A percentile compares a stretch with the other conserved stretches of the same genome.
These are phyloP conservation scores for Boletus subparvulus DNA, from an alignment of 768 basidiomycete genomes.

Conservation along the genomic window DNA sequence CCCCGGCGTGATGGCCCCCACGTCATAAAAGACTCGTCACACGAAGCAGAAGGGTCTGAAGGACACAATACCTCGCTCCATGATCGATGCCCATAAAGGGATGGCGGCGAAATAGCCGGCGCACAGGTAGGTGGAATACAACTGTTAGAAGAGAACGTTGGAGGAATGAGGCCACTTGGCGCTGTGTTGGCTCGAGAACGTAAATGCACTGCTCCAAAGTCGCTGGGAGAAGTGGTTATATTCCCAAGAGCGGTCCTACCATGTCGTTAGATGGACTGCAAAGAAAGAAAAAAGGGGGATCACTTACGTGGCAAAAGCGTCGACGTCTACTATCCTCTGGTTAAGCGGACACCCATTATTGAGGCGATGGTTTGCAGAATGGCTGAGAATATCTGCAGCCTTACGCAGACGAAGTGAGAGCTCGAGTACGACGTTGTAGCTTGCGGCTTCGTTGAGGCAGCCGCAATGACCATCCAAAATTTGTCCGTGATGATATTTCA, in stretches of 20 bases:
- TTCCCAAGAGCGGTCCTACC: constrained; percentile 44
- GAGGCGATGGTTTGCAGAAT: constrained; percentile 41
- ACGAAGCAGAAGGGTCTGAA: constrained; percentile 35
- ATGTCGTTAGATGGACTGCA: constrained; percentile 9
- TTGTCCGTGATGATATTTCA: constrained; percentile 15
- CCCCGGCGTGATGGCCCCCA: constrained; percentile 52
- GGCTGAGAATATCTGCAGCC: constrained; percentile 55
- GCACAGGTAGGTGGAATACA: constrained; percentile 19
- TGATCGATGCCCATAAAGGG: constrained; percentile 14
- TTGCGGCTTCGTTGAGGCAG: constrained; percentile 53
- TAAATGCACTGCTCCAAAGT: constrained; percentile 12
- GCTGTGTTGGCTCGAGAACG: constrained; percentile 16
- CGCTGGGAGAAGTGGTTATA: constrained; percentile 29
- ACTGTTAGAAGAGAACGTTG: constrained; percentile 11
- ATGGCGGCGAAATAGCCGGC: constrained; percentile 21
- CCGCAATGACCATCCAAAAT: constrained; percentile 46
- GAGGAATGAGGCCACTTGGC: not conserved
- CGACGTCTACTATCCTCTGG: constrained; percentile 50
- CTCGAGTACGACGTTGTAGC: constrained; percentile 61
- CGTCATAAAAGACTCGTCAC: constrained; percentile 61
- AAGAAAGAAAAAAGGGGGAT: not conserved
- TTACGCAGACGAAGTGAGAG: constrained; percentile 63
- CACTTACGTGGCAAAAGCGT: constrained; percentile 53
- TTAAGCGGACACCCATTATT: constrained; percentile 36
- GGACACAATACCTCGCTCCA: constrained; percentile 20